phyloP scores from a whole-genome alignment of 768 basidiomycete genomes.

The Termitomyces sp. region DNA sequence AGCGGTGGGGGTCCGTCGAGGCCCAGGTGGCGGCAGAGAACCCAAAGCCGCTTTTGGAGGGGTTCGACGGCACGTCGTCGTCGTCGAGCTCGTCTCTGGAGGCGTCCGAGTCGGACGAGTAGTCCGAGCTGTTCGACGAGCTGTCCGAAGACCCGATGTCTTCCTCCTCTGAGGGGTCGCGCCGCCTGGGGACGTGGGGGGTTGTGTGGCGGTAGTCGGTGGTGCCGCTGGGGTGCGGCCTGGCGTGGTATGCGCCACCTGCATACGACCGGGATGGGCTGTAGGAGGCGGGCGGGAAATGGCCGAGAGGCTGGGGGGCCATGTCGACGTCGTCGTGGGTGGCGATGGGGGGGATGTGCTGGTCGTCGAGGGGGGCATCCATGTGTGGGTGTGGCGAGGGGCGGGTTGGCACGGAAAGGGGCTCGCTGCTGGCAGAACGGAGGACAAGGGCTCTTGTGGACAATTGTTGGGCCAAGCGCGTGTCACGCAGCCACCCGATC shows the following conservation, averaged over 20 bases:
- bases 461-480: neutral
- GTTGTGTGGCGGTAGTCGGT: neutral
- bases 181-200: neutral
- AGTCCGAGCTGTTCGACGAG: neutral
- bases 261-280: neutral
- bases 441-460: neutral
- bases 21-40: conserved; percentile 11
- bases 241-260: conserved; percentile 9
- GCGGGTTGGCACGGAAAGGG: no score
- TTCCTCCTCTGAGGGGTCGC: conserved; percentile 4
- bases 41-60: conserved; percentile 1
- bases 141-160: conserved; percentile 9
- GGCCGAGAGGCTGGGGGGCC: neutral
- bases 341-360: neutral
- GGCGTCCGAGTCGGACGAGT: neutral
- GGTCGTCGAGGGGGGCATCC: no score
- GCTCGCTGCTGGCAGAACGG: neutral
- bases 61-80: neutral
- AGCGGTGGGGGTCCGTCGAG: neutral
- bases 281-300: neutral
- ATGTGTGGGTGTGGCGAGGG: no score
- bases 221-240: neutral
- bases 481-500: conserved; percentile 9
- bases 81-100: neutral
- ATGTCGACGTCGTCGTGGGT: neutral